Conservation (phyloP, 805 yeast genomes). For the Saccharomycopsis sp. region DNA sequence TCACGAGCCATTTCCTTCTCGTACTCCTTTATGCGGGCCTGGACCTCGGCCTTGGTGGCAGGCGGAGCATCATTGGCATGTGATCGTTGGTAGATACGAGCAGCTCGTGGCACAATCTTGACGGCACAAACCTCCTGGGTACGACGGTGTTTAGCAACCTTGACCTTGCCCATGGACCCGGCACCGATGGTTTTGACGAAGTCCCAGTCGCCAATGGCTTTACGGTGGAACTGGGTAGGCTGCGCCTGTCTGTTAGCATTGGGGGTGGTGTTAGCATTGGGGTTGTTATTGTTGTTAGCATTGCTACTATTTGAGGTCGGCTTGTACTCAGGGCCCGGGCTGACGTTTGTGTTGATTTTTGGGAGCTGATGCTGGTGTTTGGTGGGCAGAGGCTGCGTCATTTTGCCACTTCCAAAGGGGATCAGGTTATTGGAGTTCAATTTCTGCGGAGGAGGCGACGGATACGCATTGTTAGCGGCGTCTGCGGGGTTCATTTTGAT, state of each 20-base stretch:
- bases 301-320: too few species aligned
- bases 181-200: conserved; percentile 94
- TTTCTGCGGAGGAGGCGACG: not conserved
- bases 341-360: conserved; percentile 22
- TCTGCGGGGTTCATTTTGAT: not conserved
- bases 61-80: conserved; percentile 68
- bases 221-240: conserved; percentile 53
- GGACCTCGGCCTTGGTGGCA: conserved; percentile 46
- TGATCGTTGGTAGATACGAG: conserved; percentile 64
- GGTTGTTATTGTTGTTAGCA: conserved; percentile 9
- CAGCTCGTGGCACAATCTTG: conserved; percentile 88
- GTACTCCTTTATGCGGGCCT: conserved; percentile 59
- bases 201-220: conserved; percentile 94
- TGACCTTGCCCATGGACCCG: conserved; percentile 98
- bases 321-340: too few species aligned
- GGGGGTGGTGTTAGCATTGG: conserved; percentile 9
- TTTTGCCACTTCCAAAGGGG: not conserved
- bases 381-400: conserved; percentile 8
- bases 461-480: not conserved
- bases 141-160: conserved; percentile 77
- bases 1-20: conserved; percentile 87
- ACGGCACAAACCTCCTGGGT: conserved; percentile 86
- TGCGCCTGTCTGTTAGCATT: not conserved
- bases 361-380: conserved; percentile 20
- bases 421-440: not conserved